These are phyloP conservation scores for Haberlea rhodopensis DNA, from an alignment of 257 asterid species.

Conservation along the genomic window DNA sequence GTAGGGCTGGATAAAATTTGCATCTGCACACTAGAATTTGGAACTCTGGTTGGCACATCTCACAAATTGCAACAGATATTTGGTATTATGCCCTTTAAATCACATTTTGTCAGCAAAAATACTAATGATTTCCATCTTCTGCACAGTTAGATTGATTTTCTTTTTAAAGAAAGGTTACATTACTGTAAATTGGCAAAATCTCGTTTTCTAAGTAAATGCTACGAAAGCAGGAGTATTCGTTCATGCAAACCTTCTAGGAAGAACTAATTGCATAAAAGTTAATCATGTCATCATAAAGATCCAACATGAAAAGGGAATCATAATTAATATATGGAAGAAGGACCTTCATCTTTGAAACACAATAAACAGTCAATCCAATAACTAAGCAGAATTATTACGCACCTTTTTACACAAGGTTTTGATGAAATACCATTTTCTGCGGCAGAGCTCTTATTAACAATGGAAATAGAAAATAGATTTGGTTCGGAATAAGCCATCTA, in stretches of 20 bases:
- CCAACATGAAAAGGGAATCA: conserved; percentile 3
- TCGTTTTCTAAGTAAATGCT: background rate
- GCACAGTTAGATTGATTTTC: background rate
- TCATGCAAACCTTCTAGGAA: background rate
- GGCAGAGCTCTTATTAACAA: conserved; percentile 31
- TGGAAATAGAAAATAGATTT: conserved; percentile 37
- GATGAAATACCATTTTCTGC: conserved; percentile 31
- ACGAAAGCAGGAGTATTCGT: background rate
- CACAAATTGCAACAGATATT: background rate
- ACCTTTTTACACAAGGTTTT: conserved; percentile 55
- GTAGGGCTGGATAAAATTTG: background rate
- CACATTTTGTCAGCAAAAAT: background rate
- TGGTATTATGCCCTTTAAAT: background rate
- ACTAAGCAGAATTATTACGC: conserved; percentile 23
- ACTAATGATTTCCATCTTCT: background rate
- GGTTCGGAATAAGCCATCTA: conserved; percentile 50
- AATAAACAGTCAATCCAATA: conserved; percentile 22
- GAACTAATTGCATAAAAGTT: background rate
- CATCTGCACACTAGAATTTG: background rate
- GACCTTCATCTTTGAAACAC: background rate
- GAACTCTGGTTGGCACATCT: background rate
- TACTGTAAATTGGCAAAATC: background rate
- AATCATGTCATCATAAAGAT: conserved; percentile 18
- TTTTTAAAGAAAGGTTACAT: background rate
- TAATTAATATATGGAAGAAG: conserved; percentile 17